These are phyloP conservation scores for Ramularia endophylla DNA, from an alignment of 2,329 filamentous ascomycete genomes.

Conservation along the genomic window DNA sequence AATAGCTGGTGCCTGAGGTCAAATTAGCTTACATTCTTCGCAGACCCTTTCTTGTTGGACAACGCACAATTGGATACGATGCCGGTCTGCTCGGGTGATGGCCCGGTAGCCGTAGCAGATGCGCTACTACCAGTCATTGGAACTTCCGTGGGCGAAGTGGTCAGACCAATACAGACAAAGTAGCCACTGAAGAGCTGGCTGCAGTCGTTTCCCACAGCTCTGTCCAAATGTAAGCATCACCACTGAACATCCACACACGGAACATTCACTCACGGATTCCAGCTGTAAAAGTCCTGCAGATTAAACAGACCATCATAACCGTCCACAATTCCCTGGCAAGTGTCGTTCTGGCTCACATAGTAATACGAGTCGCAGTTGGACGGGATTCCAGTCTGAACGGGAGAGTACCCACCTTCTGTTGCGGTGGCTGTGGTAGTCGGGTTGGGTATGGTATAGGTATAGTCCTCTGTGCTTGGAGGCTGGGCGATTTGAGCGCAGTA, in stretches of 20 bases:
- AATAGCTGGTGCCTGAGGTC: constrained; percentile 2
- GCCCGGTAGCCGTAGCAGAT: background rate
- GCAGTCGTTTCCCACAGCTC: background rate
- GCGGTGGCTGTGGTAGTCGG: background rate
- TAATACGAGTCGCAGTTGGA: background rate
- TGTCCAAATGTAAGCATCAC: background rate
- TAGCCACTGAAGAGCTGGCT: background rate
- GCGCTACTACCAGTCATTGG: background rate
- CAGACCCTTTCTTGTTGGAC: too few species aligned
- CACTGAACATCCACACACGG: background rate
- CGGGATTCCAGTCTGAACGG: background rate
- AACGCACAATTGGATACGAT: background rate
- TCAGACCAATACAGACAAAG: background rate
- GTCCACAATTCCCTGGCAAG: constrained; percentile 1
- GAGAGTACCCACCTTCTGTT: background rate
- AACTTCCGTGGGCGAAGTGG: background rate
- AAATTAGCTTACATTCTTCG: too few species aligned
- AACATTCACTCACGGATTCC: background rate
- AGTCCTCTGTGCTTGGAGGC: background rate
- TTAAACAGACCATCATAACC: background rate
- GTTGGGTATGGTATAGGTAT: background rate
- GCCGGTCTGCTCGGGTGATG: background rate
- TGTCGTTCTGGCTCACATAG: background rate
- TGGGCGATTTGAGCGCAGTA: background rate
- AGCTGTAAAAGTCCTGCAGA: background rate